Conservation (phyloP, 352 stramenopile species). For the Plasmopara muralis region DNA sequence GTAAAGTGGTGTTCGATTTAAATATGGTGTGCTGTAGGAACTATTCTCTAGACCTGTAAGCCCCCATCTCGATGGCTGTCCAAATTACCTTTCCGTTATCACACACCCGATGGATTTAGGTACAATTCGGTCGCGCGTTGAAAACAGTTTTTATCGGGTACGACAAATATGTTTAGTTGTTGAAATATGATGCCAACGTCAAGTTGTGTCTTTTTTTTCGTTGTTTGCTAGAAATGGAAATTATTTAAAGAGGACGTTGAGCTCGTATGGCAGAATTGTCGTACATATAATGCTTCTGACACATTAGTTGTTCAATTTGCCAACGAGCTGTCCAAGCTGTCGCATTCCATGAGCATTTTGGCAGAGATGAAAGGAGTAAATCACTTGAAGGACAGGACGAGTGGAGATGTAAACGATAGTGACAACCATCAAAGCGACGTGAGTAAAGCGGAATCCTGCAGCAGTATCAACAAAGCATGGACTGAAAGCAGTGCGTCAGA, state of each 20-base stretch:
- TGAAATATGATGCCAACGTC: neutral
- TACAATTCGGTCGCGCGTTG: slow-evolving; percentile 62
- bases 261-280: slow-evolving; percentile 82
- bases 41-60: slow-evolving; percentile 82
- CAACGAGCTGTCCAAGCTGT: slow-evolving; percentile 56
- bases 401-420: slow-evolving; percentile 23
- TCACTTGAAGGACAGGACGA: slow-evolving; percentile 30
- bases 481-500: slow-evolving; percentile 56
- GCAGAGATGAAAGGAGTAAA: slow-evolving; percentile 52
- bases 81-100: slow-evolving; percentile 79
- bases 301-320: slow-evolving; percentile 77
- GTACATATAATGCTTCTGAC: slow-evolving; percentile 68
- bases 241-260: slow-evolving; percentile 75
- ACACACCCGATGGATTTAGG: slow-evolving; percentile 81
- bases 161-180: neutral
- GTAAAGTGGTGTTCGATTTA: slow-evolving; percentile 1
- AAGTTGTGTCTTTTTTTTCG: slow-evolving; percentile 13
- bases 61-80: slow-evolving; percentile 72
- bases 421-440: slow-evolving; percentile 42
- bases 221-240: slow-evolving; percentile 47
- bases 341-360: slow-evolving; percentile 45
- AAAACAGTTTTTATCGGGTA: slow-evolving; percentile 64
- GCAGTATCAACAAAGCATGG: slow-evolving; percentile 56
- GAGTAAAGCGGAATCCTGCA: slow-evolving; percentile 35
- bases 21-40: slow-evolving; percentile 30